These are phyloP conservation scores for Arthrobotrys conoides DNA, from an alignment of 2,329 filamentous ascomycete genomes.

Conservation along the genomic window DNA sequence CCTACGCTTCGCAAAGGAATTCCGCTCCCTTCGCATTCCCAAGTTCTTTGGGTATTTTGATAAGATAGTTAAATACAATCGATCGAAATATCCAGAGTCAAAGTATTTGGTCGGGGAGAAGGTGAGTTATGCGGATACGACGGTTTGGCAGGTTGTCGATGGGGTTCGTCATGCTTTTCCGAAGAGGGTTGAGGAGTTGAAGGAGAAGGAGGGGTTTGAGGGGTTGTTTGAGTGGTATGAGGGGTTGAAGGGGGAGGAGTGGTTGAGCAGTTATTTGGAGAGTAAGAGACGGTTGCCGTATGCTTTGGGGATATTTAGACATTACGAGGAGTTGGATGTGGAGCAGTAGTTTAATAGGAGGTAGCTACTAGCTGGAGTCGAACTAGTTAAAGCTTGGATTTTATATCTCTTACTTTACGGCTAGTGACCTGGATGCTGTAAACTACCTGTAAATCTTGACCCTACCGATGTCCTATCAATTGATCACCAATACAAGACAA, in stretches of 20 bases:
- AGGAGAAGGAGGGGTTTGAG: slow-evolving; percentile 67
- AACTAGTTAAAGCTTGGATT: no score
- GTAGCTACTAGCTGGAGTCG: no score
- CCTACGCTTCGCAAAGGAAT: slow-evolving; percentile 73
- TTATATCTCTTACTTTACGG: no score
- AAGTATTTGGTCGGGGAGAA: slow-evolving; percentile 77
- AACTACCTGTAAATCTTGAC: no score
- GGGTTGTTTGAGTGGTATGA: slow-evolving; percentile 75
- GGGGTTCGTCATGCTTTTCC: slow-evolving; percentile 78
- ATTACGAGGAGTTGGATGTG: slow-evolving; percentile 80
- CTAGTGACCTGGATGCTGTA: no score
- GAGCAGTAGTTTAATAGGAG: slow-evolving; percentile 11
- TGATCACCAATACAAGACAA: no score
- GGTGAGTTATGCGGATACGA: slow-evolving; percentile 80
- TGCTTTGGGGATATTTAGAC: slow-evolving; percentile 76
- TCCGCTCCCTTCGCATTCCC: slow-evolving; percentile 75
- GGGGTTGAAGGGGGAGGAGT: slow-evolving; percentile 75
- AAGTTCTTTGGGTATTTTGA: slow-evolving; percentile 82
- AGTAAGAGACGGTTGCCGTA: slow-evolving; percentile 77
- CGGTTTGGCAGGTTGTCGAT: slow-evolving; percentile 79
- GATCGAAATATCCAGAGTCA: slow-evolving; percentile 65
- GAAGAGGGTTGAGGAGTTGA: slow-evolving; percentile 72
- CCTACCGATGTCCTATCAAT: no score
- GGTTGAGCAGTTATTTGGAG: slow-evolving; percentile 77
- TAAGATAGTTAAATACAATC: slow-evolving; percentile 74